These are phyloP conservation scores for Psilocybe sp. DNA, from an alignment of 768 basidiomycete genomes.

Conservation along the genomic window DNA sequence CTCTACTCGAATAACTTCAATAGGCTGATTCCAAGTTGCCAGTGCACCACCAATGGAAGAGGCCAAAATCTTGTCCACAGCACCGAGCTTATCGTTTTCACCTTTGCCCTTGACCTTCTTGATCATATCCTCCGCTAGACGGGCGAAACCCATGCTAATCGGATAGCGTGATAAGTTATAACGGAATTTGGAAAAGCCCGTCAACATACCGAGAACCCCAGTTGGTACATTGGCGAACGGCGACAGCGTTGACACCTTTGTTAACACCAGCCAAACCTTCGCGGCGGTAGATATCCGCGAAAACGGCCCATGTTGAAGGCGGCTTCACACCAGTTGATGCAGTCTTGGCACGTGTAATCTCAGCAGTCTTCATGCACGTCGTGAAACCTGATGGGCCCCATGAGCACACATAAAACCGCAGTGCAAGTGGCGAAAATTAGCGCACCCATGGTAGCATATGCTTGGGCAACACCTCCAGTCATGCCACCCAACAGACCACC, in stretches of 20 bases:
- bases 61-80: conserved; percentile 83
- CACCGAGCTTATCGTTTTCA: conserved; percentile 70
- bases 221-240: conserved; percentile 89
- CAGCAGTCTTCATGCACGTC: conserved; percentile 99
- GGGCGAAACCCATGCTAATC: conserved; percentile 91
- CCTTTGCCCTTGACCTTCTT: conserved; percentile 75
- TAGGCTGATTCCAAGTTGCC: conserved; percentile 99
- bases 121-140: conserved; percentile 82
- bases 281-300: conserved; percentile 88
- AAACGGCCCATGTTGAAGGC: conserved; percentile 91
- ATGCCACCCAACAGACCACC: conserved; percentile 95
- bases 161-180: not conserved
- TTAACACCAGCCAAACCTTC: conserved; percentile 96
- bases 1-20: conserved; percentile 96
- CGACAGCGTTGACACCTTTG: conserved; percentile 97
- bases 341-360: conserved; percentile 95
- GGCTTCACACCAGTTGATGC: conserved; percentile 81
- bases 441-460: conserved; percentile 99
- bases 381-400: conserved; percentile 70
- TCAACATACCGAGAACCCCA: conserved; percentile 80
- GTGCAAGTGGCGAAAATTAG: conserved; percentile 14
- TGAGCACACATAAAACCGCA: conserved; percentile 2
- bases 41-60: conserved; percentile 92
- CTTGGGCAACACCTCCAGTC: conserved; percentile 96
- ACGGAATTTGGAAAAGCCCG: not conserved